Evolutionary conservation across 495 filamentous ascomycete species (phyloP).

Genomic region (Aspergillus affinis): DNA sequence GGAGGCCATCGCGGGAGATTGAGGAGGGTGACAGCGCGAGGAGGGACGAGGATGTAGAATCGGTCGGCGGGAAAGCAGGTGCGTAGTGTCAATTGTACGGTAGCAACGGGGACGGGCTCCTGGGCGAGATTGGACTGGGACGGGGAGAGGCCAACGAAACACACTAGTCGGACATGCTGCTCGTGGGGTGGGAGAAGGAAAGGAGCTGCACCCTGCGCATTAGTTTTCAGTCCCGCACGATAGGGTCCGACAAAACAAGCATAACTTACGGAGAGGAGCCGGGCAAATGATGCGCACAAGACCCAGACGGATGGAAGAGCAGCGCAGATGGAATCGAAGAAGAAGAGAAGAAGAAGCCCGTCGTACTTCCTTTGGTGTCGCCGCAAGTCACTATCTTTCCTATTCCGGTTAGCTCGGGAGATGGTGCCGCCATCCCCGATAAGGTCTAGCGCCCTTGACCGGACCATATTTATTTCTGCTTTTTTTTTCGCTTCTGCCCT

Average conservation of each 20-base stretch:
- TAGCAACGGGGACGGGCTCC: constrained; percentile 16
- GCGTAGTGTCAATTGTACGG: constrained; percentile 16
- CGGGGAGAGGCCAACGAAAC: constrained; percentile 22
- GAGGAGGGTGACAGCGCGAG: constrained; percentile 20
- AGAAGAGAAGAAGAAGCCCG: too few species aligned
- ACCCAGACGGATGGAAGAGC: background rate
- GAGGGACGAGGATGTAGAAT: constrained; percentile 10
- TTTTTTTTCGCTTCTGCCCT: constrained; percentile 29
- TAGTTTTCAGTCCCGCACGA: background rate
- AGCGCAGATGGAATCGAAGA: background rate
- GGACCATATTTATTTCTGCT: constrained; percentile 21
- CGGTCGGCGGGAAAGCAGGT: background rate
- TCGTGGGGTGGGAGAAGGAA: constrained; percentile 1
- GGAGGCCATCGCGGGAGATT: constrained; percentile 75
- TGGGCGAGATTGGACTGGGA: constrained; percentile 13
- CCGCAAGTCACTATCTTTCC: background rate
- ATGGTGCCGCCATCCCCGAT: constrained; percentile 18
- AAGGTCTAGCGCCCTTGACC: constrained; percentile 33
- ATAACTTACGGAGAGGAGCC: background rate
- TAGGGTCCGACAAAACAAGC: background rate
- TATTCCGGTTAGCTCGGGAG: background rate
- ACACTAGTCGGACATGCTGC: constrained; percentile 21
- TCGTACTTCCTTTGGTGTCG: too few species aligned
- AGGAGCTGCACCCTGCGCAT: background rate
- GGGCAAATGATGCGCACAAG: background rate